phyloP scores from a whole-genome alignment of 345 rosid genomes.

The Durio zibethinus region DNA sequence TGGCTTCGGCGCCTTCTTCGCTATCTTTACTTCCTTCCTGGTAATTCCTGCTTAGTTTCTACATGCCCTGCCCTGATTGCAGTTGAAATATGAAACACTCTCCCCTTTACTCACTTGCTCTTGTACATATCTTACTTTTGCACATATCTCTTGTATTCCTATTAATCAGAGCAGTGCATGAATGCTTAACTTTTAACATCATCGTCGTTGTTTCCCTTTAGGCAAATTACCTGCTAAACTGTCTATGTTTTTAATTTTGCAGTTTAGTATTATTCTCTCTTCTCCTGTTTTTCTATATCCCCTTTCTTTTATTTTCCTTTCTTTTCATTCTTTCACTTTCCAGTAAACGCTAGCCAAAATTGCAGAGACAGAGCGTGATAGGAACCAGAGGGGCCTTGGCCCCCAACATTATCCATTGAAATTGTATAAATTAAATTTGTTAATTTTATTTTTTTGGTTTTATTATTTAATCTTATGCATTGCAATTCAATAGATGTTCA shows the following conservation, averaged over 20 bases:
- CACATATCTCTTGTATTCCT: too few relatives aligned
- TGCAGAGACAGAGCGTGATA: too few relatives aligned
- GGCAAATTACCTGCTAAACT: not conserved
- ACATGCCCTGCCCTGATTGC: not conserved
- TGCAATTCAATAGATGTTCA: too few relatives aligned
- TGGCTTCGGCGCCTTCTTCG: slow-evolving; percentile 92
- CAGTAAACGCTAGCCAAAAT: not conserved
- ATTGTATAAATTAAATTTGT: too few relatives aligned
- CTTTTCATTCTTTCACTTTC: not conserved
- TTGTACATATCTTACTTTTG: too few relatives aligned
- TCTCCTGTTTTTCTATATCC: too few relatives aligned
- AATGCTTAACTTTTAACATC: not conserved
- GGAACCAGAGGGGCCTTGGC: too few relatives aligned
- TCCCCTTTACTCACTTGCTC: not conserved
- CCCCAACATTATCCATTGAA: too few relatives aligned
- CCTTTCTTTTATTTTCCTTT: too few relatives aligned
- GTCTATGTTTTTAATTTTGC: not conserved
- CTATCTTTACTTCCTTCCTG: slow-evolving; percentile 81
- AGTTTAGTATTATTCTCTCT: not conserved
- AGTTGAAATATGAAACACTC: not conserved
- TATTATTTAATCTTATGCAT: too few relatives aligned
- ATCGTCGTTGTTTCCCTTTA: not conserved
- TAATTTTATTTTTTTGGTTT: too few relatives aligned
- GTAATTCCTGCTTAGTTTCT: slow-evolving; percentile 24
- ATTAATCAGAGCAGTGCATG: too few relatives aligned